Evolutionary conservation across 176 grass and related monocot genomes (phyloP).

Genomic region (Eleusine indica): DNA sequence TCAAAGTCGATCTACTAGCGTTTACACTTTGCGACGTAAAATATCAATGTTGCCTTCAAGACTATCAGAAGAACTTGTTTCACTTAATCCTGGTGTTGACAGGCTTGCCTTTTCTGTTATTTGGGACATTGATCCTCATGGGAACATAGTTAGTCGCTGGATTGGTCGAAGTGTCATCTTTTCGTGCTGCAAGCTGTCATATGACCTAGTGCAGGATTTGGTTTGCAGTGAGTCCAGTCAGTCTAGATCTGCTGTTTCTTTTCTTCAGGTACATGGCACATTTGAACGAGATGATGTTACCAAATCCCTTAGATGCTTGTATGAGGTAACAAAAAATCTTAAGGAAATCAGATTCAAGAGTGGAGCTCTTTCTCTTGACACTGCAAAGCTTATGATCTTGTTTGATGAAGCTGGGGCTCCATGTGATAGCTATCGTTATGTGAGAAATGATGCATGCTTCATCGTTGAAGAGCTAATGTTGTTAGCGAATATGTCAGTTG

Average conservation of each 20-base stretch:
- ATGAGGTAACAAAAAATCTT: slow-evolving; percentile 71
- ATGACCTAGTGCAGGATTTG: slow-evolving; percentile 76
- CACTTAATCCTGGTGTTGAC: slow-evolving; percentile 81
- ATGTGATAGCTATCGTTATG: slow-evolving; percentile 66
- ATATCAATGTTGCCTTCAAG: slow-evolving; percentile 81
- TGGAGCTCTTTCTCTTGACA: slow-evolving; percentile 84
- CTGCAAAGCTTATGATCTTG: slow-evolving; percentile 74
- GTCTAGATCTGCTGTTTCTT: slow-evolving; percentile 44
- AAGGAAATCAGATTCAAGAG: slow-evolving; percentile 83
- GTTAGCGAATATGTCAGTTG: slow-evolving; percentile 90
- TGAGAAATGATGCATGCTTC: slow-evolving; percentile 71
- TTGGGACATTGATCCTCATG: slow-evolving; percentile 83
- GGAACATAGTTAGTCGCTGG: slow-evolving; percentile 84
- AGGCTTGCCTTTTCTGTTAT: slow-evolving; percentile 90
- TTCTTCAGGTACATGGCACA: slow-evolving; percentile 62
- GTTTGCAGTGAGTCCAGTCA: slow-evolving; percentile 51
- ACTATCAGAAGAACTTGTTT: slow-evolving; percentile 71
- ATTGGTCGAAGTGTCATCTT: slow-evolving; percentile 78
- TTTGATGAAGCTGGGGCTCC: slow-evolving; percentile 86
- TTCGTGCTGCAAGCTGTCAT: slow-evolving; percentile 91
- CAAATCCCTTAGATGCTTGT: slow-evolving; percentile 65
- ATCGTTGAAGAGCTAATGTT: slow-evolving; percentile 96
- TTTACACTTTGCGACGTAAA: slow-evolving; percentile 74
- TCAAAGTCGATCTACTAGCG: slow-evolving; percentile 76
- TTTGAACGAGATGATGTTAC: slow-evolving; percentile 70